These are phyloP conservation scores for Cicer pinnatifidum DNA, from an alignment of 306 rosid species.

Conservation along the genomic window DNA sequence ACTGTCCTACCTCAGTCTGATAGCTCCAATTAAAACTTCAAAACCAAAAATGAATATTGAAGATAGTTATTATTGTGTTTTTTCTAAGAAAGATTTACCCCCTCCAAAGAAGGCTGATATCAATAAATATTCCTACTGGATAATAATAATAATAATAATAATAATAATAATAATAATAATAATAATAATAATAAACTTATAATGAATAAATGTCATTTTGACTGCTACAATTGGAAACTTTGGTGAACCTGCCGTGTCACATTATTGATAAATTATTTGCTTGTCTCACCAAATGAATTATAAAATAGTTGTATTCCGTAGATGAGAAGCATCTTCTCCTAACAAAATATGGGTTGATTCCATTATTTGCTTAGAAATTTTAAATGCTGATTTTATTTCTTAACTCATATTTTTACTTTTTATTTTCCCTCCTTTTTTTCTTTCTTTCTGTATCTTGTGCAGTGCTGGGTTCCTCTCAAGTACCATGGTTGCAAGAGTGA, in stretches of 20 bases:
- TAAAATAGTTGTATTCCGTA: conserved; percentile 6
- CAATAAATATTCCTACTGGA: neutral
- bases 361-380: neutral
- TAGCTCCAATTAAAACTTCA: neutral
- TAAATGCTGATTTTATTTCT: conserved; percentile 25
- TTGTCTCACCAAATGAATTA: neutral
- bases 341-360: neutral
- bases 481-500: conserved; percentile 82
- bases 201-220: neutral
- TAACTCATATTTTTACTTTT: neutral
- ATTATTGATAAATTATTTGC: neutral
- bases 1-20: neutral
- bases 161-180: too few species aligned
- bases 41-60: neutral
- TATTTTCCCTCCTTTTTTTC: neutral
- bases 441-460: conserved; percentile 42
- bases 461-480: conserved; percentile 85
- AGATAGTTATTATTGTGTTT: conserved; percentile 13
- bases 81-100: conserved; percentile 6
- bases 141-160: neutral
- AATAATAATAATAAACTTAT: neutral
- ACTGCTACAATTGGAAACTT: neutral
- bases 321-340: conserved; percentile 11
- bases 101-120: neutral
- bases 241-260: neutral